Conservation (phyloP, 345 rosid species). For the Murraya koenigii region DNA sequence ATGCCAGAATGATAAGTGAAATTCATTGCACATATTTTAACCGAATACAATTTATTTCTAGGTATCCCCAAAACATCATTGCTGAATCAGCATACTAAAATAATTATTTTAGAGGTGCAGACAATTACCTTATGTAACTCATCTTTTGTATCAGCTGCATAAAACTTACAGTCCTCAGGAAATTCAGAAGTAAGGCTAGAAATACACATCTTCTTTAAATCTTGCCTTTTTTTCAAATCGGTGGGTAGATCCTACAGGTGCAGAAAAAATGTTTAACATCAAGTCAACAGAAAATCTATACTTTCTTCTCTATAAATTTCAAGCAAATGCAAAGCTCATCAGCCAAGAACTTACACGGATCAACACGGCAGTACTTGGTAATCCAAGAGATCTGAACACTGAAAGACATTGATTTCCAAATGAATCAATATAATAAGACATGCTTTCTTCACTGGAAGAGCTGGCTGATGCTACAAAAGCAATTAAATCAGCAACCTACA, state of each 20-base stretch:
- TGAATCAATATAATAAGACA: slow-evolving; percentile 56
- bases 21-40: slow-evolving; percentile 2
- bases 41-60: not conserved
- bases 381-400: slow-evolving; percentile 76
- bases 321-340: slow-evolving; percentile 1
- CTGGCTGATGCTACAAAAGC: slow-evolving; percentile 88
- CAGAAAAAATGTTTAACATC: slow-evolving; percentile 15
- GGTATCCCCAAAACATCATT: not conserved
- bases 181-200: slow-evolving; percentile 70
- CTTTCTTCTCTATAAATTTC: not conserved
- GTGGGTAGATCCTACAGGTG: slow-evolving; percentile 64
- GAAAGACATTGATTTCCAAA: slow-evolving; percentile 88
- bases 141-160: slow-evolving; percentile 81
- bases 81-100: not conserved
- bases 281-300: not conserved
- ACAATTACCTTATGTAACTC: slow-evolving; percentile 83
- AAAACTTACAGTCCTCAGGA: slow-evolving; percentile 86
- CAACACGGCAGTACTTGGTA: slow-evolving; percentile 83
- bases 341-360: slow-evolving; percentile 66
- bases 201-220: slow-evolving; percentile 62
- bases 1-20: not conserved
- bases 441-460: slow-evolving; percentile 49
- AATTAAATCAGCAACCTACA: slow-evolving; percentile 89
- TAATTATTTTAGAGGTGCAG: not conserved
- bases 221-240: slow-evolving; percentile 62